Base-by-base conservation (phyloP, 2,329 filamentous ascomycete genomes). In the Fusarium ramigenum region DNA sequence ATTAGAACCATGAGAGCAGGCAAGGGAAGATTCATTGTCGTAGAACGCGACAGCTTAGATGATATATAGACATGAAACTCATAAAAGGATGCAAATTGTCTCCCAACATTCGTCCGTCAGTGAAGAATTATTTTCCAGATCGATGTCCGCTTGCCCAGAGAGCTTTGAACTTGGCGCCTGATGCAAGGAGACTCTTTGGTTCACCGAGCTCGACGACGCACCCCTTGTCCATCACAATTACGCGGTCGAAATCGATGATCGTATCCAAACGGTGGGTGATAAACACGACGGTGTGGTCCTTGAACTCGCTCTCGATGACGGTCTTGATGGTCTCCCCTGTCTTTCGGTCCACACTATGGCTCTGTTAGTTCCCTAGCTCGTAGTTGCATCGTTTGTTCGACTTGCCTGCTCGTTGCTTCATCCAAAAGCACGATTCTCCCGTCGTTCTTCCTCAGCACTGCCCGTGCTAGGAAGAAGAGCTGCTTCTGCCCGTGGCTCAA, bases 261-360 rank as follows among this genome's bases (percentile, higher is more conserved):
- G 86, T 88, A 9, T 79, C 77, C 2, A 85, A 67, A 4, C 81
- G 79, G 63, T 85, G 84, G 4, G 81, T 82, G n/a, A 85, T 79
- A 15, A 81, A 80, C 34, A 85, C 79, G 40, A 92, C 85, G 0
- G 90, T 93, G 71, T 89, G 87, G 1, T 79, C 63, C 15, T 70
- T 76, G 59, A 84, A 79, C 39, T 76, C 68, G 2, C 42, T 80
- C 50, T 81, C 77, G 34, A 84, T 77, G 4, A 83, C 69, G 15
- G 75, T 66, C 61, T 80, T 80, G 56, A 83, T 80, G 19, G 70
- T 73, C 34, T 77, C 73, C 58, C 82, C 80, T 0, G 80, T 82
- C 43, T 79, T 78, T 14, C 67, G 65, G 62, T 84, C 82, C 28
- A 83, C 72, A 23, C 81, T 82, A 56, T 28, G 5, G 8, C 11